These are phyloP conservation scores for Phytophthora fragariaefolia DNA, from an alignment of 352 stramenopile species.

Conservation along the genomic window DNA sequence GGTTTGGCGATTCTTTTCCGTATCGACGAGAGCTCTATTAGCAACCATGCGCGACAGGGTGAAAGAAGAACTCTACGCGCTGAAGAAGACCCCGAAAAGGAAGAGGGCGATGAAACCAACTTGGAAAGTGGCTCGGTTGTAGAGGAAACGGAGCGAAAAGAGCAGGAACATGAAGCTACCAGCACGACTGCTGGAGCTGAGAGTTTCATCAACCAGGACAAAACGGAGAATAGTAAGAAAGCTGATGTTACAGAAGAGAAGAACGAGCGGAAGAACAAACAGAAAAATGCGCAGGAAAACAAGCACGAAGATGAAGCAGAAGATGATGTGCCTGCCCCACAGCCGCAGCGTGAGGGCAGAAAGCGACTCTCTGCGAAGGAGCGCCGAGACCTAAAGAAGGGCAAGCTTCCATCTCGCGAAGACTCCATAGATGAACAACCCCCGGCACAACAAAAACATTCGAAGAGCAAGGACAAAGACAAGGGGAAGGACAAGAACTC, in stretches of 20 bases:
- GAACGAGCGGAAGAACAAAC: slow-evolving; percentile 24
- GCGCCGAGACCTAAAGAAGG: slow-evolving; percentile 82
- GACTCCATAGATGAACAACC: slow-evolving; percentile 19
- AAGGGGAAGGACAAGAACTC: slow-evolving; percentile 57
- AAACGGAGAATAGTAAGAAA: slow-evolving; percentile 11
- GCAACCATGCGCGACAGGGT: slow-evolving; percentile 50
- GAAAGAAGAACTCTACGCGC: slow-evolving; percentile 28
- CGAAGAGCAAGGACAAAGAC: slow-evolving; percentile 47
- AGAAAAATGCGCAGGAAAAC: slow-evolving; percentile 5
- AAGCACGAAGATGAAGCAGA: slow-evolving; percentile 25
- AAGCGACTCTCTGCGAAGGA: slow-evolving; percentile 78
- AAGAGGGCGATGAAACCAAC: slow-evolving; percentile 22
- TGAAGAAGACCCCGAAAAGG: slow-evolving; percentile 18
- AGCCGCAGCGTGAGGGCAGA: slow-evolving; percentile 48
- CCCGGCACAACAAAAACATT: slow-evolving; percentile 24
- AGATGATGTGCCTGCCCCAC: background rate
- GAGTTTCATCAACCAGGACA: background rate
- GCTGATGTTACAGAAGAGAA: slow-evolving; percentile 12
- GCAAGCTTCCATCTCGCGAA: slow-evolving; percentile 36
- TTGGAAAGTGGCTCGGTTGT: slow-evolving; percentile 2
- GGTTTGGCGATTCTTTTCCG: slow-evolving; percentile 92
- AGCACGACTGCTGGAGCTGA: background rate
- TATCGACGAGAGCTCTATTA: slow-evolving; percentile 86
- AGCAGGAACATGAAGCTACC: background rate
- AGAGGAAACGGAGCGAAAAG: slow-evolving; percentile 1